Percentiles rank a stretch among this genome's conserved stretches.
These are phyloP conservation scores for Malassezia furfur DNA, from an alignment of 1,284 basidiomycete species.

Conservation along the genomic window DNA sequence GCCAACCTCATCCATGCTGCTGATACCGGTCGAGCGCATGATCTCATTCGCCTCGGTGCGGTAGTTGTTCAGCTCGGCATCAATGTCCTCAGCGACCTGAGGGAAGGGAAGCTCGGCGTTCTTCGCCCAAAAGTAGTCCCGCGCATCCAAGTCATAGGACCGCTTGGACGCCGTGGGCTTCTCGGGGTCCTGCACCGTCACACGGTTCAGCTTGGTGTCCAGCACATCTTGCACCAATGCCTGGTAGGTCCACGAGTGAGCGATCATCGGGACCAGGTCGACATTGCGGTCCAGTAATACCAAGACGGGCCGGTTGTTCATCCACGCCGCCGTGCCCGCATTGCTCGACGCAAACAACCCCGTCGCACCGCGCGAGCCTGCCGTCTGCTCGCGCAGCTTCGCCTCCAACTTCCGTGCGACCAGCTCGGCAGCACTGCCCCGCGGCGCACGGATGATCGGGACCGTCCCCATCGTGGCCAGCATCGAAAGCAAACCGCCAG, in stretches of 20 bases:
- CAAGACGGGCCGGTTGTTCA: constrained; percentile 53
- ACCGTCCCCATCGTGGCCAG: constrained; percentile 85
- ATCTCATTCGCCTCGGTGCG: constrained; percentile 95
- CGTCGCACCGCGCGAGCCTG: constrained; percentile 55
- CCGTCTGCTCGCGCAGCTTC: constrained; percentile 82
- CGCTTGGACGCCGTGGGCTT: constrained; percentile 22
- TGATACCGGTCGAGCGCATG: constrained; percentile 88
- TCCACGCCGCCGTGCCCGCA: constrained; percentile 17
- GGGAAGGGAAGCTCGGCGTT: constrained; percentile 95
- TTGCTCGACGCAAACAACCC: constrained; percentile 39
- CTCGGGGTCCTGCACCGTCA: constrained; percentile 57
- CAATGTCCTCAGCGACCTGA: constrained; percentile 95
- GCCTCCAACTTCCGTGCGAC: constrained; percentile 88
- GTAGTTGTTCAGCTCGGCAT: constrained; percentile 79
- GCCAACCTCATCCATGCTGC: constrained; percentile 80
- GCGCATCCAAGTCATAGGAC: constrained; percentile 83
- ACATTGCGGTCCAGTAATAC: constrained; percentile 89
- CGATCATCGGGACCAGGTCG: constrained; percentile 86
- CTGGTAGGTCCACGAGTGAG: constrained; percentile 99
- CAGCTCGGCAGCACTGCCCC: constrained; percentile 97
- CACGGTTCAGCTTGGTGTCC: constrained; percentile 91
- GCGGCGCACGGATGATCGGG: constrained; percentile 86
- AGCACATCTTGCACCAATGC: constrained; percentile 95
- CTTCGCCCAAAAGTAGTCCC: constrained; percentile 98
- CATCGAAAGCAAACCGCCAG: constrained; percentile 81